Conservation (phyloP, 2,329 filamentous ascomycete genomes). For the Cephalotrichum gorgonifer region DNA sequence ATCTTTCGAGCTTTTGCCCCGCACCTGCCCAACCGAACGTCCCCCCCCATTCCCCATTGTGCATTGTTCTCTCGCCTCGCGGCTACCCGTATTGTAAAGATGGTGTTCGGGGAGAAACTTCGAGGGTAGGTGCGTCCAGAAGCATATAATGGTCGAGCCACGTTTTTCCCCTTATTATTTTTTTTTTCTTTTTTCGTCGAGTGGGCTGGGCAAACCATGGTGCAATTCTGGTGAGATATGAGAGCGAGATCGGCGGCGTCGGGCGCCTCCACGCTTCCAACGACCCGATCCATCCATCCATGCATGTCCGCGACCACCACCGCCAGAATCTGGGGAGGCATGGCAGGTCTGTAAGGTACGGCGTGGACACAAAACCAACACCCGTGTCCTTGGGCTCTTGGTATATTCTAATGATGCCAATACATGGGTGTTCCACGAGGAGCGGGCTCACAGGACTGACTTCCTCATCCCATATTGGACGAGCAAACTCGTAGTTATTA, state of each 20-base stretch:
- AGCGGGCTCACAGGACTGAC: too few relatives aligned
- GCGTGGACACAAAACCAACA: background rate
- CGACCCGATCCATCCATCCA: background rate
- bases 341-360: background rate
- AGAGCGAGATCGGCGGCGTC: background rate
- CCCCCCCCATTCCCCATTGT: too few relatives aligned
- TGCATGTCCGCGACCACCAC: background rate
- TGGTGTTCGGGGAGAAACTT: background rate
- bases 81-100: background rate
- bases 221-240: background rate
- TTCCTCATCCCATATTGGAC: too few relatives aligned
- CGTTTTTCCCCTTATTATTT: background rate
- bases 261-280: background rate
- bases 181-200: background rate
- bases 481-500: too few relatives aligned
- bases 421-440: too few relatives aligned
- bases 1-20: conserved; percentile 1
- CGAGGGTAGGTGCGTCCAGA: background rate
- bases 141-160: too few relatives aligned
- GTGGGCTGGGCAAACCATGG: background rate
- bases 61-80: background rate
- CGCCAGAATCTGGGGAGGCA: background rate
- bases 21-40: conserved; percentile 5
- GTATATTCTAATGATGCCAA: too few relatives aligned
- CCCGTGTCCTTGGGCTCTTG: background rate